A percentile compares a stretch with the other conserved stretches of the same genome.
These are phyloP conservation scores for Komagataella ulmi DNA, from an alignment of 805 yeast species.

Conservation along the genomic window DNA sequence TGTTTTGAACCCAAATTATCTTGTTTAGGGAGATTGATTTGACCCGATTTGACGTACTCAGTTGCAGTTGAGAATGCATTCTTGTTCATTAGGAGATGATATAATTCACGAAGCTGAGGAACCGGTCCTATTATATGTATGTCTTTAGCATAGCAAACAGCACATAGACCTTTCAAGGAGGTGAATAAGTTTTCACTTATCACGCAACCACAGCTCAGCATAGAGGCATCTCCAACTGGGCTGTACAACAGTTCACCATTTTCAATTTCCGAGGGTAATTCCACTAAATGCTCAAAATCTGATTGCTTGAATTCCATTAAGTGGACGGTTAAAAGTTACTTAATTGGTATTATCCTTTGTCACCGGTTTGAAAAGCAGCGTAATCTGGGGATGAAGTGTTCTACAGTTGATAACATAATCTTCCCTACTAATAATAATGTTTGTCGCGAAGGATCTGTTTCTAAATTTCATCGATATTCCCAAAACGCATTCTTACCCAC, in stretches of 20 bases:
- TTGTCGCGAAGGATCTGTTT: background rate
- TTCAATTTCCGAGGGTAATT: background rate
- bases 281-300: background rate
- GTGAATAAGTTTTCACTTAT: conserved; percentile 18
- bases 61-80: background rate
- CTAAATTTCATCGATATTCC: background rate
- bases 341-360: background rate
- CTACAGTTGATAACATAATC: background rate
- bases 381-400: background rate
- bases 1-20: background rate
- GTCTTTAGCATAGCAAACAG: conserved; percentile 17
- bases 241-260: background rate
- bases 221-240: conserved; percentile 14
- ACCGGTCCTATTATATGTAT: conserved; percentile 17
- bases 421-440: background rate
- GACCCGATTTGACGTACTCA: background rate
- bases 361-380: background rate
- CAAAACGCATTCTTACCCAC: background rate
- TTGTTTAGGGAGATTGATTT: background rate
- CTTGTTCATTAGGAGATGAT: background rate
- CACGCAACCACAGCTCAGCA: conserved; percentile 27
- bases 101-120: conserved; percentile 17
- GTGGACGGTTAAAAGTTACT: background rate
- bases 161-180: conserved; percentile 17
- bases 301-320: conserved; percentile 9